Evolutionary conservation across 2,329 filamentous ascomycete species (phyloP), one percentile per base, ranked within the genome.

Genomic region (Rutstroemia sp.): DNA sequence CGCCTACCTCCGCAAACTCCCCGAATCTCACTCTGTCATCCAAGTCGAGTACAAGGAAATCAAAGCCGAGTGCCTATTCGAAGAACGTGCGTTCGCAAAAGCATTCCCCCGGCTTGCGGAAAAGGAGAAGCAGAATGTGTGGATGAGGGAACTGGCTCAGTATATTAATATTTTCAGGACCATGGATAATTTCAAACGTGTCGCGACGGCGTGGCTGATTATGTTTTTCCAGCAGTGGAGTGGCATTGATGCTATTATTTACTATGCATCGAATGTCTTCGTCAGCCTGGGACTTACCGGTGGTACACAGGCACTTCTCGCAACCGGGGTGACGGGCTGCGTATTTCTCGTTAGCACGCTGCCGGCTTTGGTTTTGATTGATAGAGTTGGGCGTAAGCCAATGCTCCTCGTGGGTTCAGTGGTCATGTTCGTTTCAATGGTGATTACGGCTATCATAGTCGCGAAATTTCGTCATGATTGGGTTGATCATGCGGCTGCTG

Each of bases 331-430:
- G 18, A 18, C 21, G 5, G 21, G 21, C 5, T 19, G 18, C 23
- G 41, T 44, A 2, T 21, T 19, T 10, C 10, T 44, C 18, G 18
- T 44, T 18, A 21, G 18, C 9, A 19, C 18, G 0, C 79, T 87
- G 37, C 83, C 84, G 0, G 78, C 82, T 0, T 82, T 87, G 2
- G 71, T 86, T 7, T 86, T 77, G 67, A 78, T 87, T 56, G 84
- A 87, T 65, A 77, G 79, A 30, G 71, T 81, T 9, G 84, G 83
- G 4, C 77, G 84, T 10, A 82, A 82, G 63, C 79, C 81, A 0
- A 75, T 85, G 1, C 73, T 87, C 1, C 75, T 79, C 4, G 71
- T 81, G 23, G 85, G 87, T 18, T 84, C 83, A 1, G 72, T 87
- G 23, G 85, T 83, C 16, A 90, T 90, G 63, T 21, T 47, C 21